Evolutionary conservation across 2,329 filamentous ascomycete species (phyloP).

Genomic region (Fusarium compactum): DNA sequence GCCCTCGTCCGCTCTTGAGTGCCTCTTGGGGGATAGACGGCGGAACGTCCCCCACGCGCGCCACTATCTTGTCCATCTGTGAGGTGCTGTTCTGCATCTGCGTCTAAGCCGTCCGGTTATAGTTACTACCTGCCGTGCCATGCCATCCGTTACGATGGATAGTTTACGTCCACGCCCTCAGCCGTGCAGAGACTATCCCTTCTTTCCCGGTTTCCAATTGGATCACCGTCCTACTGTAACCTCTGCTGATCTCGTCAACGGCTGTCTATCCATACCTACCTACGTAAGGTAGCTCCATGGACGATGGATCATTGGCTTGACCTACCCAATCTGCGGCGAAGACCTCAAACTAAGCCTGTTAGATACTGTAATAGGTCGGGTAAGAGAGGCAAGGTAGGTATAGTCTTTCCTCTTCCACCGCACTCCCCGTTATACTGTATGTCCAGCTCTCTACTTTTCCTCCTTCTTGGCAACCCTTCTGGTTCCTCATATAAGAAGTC

Average conservation of each 20-base stretch:
- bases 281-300: constrained; percentile 30
- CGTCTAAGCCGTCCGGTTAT: constrained; percentile 28
- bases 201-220: constrained; percentile 21
- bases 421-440: constrained; percentile 37
- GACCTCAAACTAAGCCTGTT: constrained; percentile 25
- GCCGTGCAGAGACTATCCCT: constrained; percentile 11
- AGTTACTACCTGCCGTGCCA: constrained; percentile 13
- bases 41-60: constrained; percentile 41
- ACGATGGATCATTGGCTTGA: constrained; percentile 20
- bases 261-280: constrained; percentile 27
- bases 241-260: constrained; percentile 44
- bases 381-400: constrained; percentile 6
- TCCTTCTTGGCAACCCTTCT: constrained; percentile 29
- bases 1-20: constrained; percentile 18
- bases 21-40: constrained; percentile 24
- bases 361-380: constrained; percentile 12
- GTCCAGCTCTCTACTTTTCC: constrained; percentile 29
- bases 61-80: constrained; percentile 43
- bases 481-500: constrained; percentile 45
- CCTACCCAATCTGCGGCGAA: constrained; percentile 33
- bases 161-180: constrained; percentile 41
- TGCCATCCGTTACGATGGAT: constrained; percentile 18
- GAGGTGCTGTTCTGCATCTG: constrained; percentile 29
- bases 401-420: constrained; percentile 30
- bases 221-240: constrained; percentile 23